These are phyloP conservation scores for Scleroderma bovista DNA, from an alignment of 768 basidiomycete genomes.

Conservation along the genomic window DNA sequence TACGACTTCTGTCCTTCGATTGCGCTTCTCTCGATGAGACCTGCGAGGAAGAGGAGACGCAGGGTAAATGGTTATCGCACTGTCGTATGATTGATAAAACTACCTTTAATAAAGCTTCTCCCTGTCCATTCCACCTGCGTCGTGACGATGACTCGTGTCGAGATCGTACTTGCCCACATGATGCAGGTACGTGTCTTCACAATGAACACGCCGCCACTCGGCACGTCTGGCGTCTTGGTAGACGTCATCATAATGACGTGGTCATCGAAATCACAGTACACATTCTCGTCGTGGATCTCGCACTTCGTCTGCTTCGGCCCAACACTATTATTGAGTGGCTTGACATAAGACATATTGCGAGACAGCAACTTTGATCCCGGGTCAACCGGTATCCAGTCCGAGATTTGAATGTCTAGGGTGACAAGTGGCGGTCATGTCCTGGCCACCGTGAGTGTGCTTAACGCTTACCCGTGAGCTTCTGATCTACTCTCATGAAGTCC, in stretches of 20 bases:
- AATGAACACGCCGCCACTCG: constrained; percentile 85
- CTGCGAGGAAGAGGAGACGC: constrained; percentile 38
- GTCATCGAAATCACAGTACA: constrained; percentile 77
- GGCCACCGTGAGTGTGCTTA: neutral
- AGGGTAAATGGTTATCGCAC: constrained; percentile 2
- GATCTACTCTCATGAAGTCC: constrained; percentile 85
- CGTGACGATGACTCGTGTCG: constrained; percentile 78
- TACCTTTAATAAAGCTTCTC: constrained; percentile 93
- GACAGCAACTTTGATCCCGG: constrained; percentile 64
- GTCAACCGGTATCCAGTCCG: constrained; percentile 80
- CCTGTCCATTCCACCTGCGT: constrained; percentile 96
- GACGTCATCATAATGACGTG: constrained; percentile 82
- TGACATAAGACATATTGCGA: constrained; percentile 95
- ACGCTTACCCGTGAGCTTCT: constrained; percentile 74
- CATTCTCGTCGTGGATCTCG: constrained; percentile 84
- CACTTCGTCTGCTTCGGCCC: constrained; percentile 96
- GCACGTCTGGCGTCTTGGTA: constrained; percentile 91
- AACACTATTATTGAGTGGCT: constrained; percentile 79
- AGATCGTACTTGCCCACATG: constrained; percentile 83
- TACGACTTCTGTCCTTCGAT: constrained; percentile 91
- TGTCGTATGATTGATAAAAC: constrained; percentile 7
- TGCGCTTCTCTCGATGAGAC: constrained; percentile 87
- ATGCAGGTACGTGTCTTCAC: constrained; percentile 95
- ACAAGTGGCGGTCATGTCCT: neutral
- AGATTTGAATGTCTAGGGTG: constrained; percentile 86